A percentile compares a stretch with the other conserved stretches of the same genome.
phyloP scores from a whole-genome alignment of 768 basidiomycete species.

The Inosperma sp. region DNA sequence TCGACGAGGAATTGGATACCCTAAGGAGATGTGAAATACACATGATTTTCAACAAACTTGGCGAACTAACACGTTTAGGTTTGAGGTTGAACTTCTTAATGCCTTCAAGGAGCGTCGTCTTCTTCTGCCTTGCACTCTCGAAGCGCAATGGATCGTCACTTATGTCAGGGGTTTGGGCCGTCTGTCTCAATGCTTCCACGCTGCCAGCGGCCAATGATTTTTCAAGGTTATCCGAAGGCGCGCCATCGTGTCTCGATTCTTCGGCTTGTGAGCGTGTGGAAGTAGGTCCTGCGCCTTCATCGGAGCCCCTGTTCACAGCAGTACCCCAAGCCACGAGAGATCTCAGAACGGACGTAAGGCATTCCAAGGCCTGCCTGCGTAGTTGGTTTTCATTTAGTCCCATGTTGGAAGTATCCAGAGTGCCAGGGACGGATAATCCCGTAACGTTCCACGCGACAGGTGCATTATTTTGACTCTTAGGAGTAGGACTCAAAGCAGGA shows the following conservation, averaged over 20 bases:
- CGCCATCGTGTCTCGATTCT: conserved; percentile 47
- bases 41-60: neutral
- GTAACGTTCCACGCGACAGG: conserved; percentile 62
- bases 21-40: conserved; percentile 35
- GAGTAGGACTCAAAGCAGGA: conserved; percentile 52
- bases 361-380: conserved; percentile 90
- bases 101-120: conserved; percentile 90
- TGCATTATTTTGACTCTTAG: conserved; percentile 37
- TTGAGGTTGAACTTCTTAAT: conserved; percentile 98
- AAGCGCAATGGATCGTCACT: conserved; percentile 90
- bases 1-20: conserved; percentile 88
- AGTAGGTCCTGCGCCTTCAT: conserved; percentile 36
- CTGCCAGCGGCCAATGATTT: conserved; percentile 43
- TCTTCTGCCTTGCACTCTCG: conserved; percentile 94
- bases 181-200: conserved; percentile 53
- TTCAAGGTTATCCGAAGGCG: conserved; percentile 58
- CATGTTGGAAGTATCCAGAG: conserved; percentile 60
- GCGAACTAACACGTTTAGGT: conserved; percentile 76
- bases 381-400: conserved; percentile 81
- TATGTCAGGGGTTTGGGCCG: conserved; percentile 61
- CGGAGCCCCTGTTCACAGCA: conserved; percentile 42
- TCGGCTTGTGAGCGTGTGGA: conserved; percentile 47
- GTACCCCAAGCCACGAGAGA: conserved; percentile 92
- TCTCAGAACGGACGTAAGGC: conserved; percentile 80
- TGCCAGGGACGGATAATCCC: conserved; percentile 59